Evolutionary conservation across 176 grass and related monocot genomes (phyloP), one percentile per base, ranked within the genome.

Genomic region (Eragrostis curvula): DNA sequence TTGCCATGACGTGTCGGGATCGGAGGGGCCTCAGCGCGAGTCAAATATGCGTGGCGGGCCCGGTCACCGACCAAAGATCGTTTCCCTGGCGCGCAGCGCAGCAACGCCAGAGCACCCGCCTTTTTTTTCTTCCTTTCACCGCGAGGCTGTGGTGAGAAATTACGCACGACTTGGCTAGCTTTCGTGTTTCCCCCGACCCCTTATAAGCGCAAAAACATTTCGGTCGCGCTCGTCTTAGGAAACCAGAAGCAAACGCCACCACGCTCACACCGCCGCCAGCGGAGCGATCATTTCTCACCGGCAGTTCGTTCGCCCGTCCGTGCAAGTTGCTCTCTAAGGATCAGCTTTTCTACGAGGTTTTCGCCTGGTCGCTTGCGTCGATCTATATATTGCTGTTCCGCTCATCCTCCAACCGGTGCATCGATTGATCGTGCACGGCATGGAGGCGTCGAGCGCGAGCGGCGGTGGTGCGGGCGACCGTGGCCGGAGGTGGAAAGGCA

Each of bases 401-500:
- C 30, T 29, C 28, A 51, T 67, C 62, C 32, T 79, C 28, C 3
- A n/a, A 50, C 25, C 74, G 74, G n/a, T 2, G n/a, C n/a, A n/a
- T n/a, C n/a, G n/a, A n/a, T n/a, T n/a, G n/a, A n/a, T 20, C 32
- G 69, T 44, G 29, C 36, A 49, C 25, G 15, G 68, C 79, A 86
- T 90, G 84, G 84, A 90, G 10, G 75, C 53, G 24, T 47, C 82
- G 45, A 62, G 67, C 77, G 71, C 44, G n/a, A 86, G 78, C 68
- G 78, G 78, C 43, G 87, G 74, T 21, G 24, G 78, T 57, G 66
- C 53, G 51, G 67, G 74, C 1, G 82, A 77, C 24, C 30, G 73
- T 16, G 88, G 79, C 14, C 74, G 78, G 75, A 25, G 82, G 60
- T 77, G 83, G 86, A 65, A 91, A 74, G 71, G 90, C 43, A 81